These are phyloP conservation scores for Globisporangium okanoganense DNA, from an alignment of 352 stramenopile species.

Conservation along the genomic window DNA sequence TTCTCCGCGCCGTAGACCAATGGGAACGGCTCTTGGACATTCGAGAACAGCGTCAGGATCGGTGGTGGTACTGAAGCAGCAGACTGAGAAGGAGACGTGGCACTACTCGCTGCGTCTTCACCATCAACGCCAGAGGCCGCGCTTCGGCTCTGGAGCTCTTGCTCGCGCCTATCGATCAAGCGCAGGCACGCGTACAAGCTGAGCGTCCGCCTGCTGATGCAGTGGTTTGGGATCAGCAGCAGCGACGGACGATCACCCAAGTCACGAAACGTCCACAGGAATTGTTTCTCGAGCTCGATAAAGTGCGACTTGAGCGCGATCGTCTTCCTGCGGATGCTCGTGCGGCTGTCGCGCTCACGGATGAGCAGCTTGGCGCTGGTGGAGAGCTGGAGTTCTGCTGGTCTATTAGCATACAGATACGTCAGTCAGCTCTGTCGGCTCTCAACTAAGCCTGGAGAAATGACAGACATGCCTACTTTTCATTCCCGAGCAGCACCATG, in stretches of 20 bases:
- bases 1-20: constrained; percentile 23
- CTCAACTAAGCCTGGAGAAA: neutral
- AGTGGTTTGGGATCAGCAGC: constrained; percentile 34
- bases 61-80: constrained; percentile 1
- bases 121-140: neutral
- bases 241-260: constrained; percentile 30
- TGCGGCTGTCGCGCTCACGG: constrained; percentile 25
- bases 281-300: constrained; percentile 39
- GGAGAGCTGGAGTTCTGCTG: constrained; percentile 40
- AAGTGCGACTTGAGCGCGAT: constrained; percentile 26
- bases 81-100: neutral
- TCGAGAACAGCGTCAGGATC: constrained; percentile 40
- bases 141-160: constrained; percentile 11
- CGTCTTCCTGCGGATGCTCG: constrained; percentile 26
- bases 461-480: constrained; percentile 37
- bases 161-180: constrained; percentile 20
- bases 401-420: constrained; percentile 23
- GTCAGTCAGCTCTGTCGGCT: no score
- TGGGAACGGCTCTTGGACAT: constrained; percentile 27
- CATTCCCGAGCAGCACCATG: constrained; percentile 37
- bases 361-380: constrained; percentile 45
- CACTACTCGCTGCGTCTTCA: neutral
- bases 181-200: constrained; percentile 39
- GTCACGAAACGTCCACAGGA: constrained; percentile 40
- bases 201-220: constrained; percentile 31